A percentile compares a stretch with the other conserved stretches of the same genome.
Evolutionary conservation across 306 rosid species (phyloP).

Genomic region (Cicer arietinum): DNA sequence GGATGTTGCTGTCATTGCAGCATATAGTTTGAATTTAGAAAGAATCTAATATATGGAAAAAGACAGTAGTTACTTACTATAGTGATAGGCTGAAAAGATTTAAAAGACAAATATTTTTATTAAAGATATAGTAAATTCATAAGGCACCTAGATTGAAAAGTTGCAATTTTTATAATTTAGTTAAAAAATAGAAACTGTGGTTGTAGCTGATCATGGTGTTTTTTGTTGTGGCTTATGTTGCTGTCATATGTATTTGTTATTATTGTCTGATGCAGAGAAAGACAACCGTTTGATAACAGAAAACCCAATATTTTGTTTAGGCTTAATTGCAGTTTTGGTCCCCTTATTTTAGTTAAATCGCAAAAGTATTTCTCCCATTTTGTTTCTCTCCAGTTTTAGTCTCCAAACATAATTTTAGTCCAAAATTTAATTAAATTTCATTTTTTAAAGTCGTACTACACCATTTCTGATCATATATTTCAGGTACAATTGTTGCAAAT

Average conservation of each 20-base stretch:
- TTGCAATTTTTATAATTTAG: neutral
- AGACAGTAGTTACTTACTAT: neutral
- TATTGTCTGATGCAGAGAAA: neutral
- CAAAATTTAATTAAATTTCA: too few relatives aligned
- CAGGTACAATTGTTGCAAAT: too few relatives aligned
- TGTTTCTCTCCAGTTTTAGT: too few relatives aligned
- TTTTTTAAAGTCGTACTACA: too few relatives aligned
- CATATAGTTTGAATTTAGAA: neutral
- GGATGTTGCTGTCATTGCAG: constrained; percentile 42
- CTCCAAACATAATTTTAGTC: too few relatives aligned
- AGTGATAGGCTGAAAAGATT: neutral
- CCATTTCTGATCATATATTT: too few relatives aligned
- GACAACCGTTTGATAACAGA: neutral
- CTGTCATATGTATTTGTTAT: neutral
- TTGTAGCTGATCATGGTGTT: neutral
- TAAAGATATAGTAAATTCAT: neutral
- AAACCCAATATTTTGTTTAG: too few relatives aligned
- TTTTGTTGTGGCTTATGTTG: neutral
- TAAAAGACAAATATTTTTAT: neutral
- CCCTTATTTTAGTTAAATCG: too few relatives aligned
- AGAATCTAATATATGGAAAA: constrained; percentile 2
- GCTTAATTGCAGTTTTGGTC: too few relatives aligned
- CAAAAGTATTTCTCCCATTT: too few relatives aligned
- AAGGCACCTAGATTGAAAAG: neutral
- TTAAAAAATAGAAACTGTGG: neutral